Conservation (phyloP, 1,139 yeast genomes). For the Pichia sp. region DNA sequence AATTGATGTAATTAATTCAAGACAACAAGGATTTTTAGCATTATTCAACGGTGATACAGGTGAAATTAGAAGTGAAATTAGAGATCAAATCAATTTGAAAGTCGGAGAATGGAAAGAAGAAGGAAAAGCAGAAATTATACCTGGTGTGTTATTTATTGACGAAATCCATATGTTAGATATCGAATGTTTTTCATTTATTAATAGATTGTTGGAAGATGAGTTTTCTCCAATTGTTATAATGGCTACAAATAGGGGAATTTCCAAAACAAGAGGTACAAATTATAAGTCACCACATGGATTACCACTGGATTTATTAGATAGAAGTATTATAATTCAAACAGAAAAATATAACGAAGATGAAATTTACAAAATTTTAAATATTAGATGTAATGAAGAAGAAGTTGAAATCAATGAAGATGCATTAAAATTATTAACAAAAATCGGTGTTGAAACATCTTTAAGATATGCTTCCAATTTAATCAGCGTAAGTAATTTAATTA, state of each 20-base stretch:
- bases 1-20: constrained; percentile 94
- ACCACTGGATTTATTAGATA: constrained; percentile 89
- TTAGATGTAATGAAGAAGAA: constrained; percentile 95
- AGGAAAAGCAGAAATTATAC: constrained; percentile 96
- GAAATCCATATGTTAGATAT: constrained; percentile 99
- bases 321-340: constrained; percentile 90
- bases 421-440: constrained; percentile 80
- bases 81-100: constrained; percentile 94
- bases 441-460: constrained; percentile 86
- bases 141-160: constrained; percentile 97
- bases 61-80: constrained; percentile 89
- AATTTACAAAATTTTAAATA: constrained; percentile 75
- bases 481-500: constrained; percentile 79
- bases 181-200: constrained; percentile 92
- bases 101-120: constrained; percentile 99
- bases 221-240: constrained; percentile 95
- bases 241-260: constrained; percentile 96
- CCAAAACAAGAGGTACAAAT: constrained; percentile 87
- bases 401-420: constrained; percentile 82
- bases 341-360: constrained; percentile 71
- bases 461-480: constrained; percentile 91
- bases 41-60: constrained; percentile 97
- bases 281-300: constrained; percentile 95
- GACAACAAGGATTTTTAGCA: constrained; percentile 97
- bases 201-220: constrained; percentile 94